Evolutionary conservation across 2,329 filamentous ascomycete genomes (phyloP).

Genomic region (Clonostachys solani): DNA sequence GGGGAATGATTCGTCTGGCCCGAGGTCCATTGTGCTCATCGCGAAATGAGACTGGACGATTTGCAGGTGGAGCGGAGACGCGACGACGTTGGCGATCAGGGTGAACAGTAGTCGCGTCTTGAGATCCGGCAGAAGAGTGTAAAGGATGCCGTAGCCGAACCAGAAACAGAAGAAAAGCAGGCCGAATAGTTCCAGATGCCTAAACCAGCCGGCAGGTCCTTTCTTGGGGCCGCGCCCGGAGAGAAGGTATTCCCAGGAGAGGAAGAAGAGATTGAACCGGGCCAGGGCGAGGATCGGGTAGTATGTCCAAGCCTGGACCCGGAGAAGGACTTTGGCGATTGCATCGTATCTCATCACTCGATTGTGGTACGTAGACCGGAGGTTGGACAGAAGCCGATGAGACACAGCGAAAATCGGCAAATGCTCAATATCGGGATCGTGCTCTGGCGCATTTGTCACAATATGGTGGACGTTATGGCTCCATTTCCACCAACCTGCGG

Average conservation of each 20-base stretch:
- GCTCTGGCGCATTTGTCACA: constrained; percentile 93
- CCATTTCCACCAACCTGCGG: constrained; percentile 94
- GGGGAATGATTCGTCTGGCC: constrained; percentile 79
- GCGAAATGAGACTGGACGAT: constrained; percentile 91
- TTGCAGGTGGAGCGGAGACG: constrained; percentile 80
- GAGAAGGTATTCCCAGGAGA: constrained; percentile 66
- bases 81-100: constrained; percentile 75
- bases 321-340: constrained; percentile 64
- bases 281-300: constrained; percentile 78
- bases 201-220: constrained; percentile 63
- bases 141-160: constrained; percentile 76
- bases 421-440: constrained; percentile 93
- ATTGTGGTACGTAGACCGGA: constrained; percentile 77
- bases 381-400: constrained; percentile 69
- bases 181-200: constrained; percentile 59
- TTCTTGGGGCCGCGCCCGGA: constrained; percentile 49
- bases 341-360: constrained; percentile 54
- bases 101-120: constrained; percentile 70
- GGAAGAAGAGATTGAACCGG: constrained; percentile 80
- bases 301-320: constrained; percentile 75
- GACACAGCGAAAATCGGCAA: constrained; percentile 86
- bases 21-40: constrained; percentile 85
- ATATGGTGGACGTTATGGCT: constrained; percentile 97
- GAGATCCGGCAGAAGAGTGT: constrained; percentile 53
- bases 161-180: constrained; percentile 64